phyloP scores from a whole-genome alignment of 208 protist genomes.

The Leptomonas pyrrhocoris region DNA sequence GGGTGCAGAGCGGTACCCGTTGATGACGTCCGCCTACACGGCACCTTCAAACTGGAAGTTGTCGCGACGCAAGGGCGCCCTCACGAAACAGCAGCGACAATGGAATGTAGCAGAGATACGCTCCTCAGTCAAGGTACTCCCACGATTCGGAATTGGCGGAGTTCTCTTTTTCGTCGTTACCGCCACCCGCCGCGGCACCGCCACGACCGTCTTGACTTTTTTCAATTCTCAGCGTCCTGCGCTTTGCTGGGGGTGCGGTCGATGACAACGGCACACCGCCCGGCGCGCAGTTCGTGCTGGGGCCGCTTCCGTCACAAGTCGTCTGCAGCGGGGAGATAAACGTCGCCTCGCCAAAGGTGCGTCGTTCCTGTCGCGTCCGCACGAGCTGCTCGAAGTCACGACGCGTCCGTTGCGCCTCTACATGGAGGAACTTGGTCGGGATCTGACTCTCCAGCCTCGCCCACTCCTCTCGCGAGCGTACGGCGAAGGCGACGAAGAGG shows the following conservation, averaged over 20 bases:
- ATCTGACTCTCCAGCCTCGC: slow-evolving; percentile 37
- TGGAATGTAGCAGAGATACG: not conserved
- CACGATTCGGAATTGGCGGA: slow-evolving; percentile 32
- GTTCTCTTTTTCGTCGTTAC: not conserved
- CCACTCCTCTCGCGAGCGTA: slow-evolving; percentile 46
- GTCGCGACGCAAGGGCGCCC: too few species aligned
- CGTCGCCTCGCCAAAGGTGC: slow-evolving; percentile 14
- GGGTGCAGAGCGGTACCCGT: too few species aligned
- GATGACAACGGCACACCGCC: not conserved
- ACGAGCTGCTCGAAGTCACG: slow-evolving; percentile 27
- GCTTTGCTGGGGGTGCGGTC: not conserved
- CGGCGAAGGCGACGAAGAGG: slow-evolving; percentile 68
- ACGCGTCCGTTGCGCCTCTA: slow-evolving; percentile 27
- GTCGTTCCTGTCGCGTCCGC: slow-evolving; percentile 10
- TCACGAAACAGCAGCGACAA: not conserved
- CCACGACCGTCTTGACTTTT: not conserved
- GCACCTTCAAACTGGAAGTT: too few species aligned
- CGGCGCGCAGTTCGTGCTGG: not conserved
- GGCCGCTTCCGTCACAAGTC: not conserved
- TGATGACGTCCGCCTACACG: too few species aligned
- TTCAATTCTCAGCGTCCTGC: slow-evolving; percentile 6
- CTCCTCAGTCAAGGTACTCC: slow-evolving; percentile 30
- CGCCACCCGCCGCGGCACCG: not conserved
- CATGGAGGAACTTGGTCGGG: slow-evolving; percentile 37
- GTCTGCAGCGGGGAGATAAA: slow-evolving; percentile 32